Conservation (phyloP, 306 rosid species). For the Begonia masoniana region DNA sequence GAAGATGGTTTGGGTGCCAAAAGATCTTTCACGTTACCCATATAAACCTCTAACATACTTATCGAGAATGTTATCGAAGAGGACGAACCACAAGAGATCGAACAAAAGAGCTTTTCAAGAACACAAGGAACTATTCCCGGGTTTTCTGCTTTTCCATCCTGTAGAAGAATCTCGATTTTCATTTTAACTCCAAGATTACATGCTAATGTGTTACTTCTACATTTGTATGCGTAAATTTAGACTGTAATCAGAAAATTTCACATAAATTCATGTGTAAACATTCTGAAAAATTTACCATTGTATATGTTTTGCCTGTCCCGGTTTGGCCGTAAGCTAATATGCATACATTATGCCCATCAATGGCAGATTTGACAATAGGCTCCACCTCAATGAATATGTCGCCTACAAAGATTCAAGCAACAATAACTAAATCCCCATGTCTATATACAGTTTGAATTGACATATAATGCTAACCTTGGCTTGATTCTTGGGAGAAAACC, state of each 20-base stretch:
- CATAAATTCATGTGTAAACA: not conserved
- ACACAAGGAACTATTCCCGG: slow-evolving; percentile 77
- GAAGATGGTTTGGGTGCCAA: slow-evolving; percentile 46
- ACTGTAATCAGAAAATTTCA: too few species aligned
- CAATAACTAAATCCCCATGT: slow-evolving; percentile 2
- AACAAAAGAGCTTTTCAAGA: slow-evolving; percentile 59
- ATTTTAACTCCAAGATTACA: too few species aligned
- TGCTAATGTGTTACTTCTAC: too few species aligned
- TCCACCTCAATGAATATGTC: slow-evolving; percentile 72
- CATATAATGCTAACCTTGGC: slow-evolving; percentile 62
- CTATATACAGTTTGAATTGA: slow-evolving; percentile 5
- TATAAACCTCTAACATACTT: slow-evolving; percentile 96
- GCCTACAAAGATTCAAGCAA: slow-evolving; percentile 31
- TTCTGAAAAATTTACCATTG: slow-evolving; percentile 53
- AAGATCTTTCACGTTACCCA: slow-evolving; percentile 79
- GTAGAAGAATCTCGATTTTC: slow-evolving; percentile 11
- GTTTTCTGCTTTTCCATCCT: slow-evolving; percentile 76
- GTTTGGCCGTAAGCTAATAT: slow-evolving; percentile 92
- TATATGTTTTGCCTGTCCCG: slow-evolving; percentile 91
- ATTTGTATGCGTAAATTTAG: too few species aligned
- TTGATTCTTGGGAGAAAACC: slow-evolving; percentile 57
- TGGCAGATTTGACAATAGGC: slow-evolving; percentile 78
- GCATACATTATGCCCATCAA: slow-evolving; percentile 86
- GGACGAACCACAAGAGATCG: slow-evolving; percentile 34
- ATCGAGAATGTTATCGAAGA: slow-evolving; percentile 50